Evolutionary conservation across 306 rosid species (phyloP), one percentile per base, ranked within the genome.

Genomic region (Dryas alaskensis): DNA sequence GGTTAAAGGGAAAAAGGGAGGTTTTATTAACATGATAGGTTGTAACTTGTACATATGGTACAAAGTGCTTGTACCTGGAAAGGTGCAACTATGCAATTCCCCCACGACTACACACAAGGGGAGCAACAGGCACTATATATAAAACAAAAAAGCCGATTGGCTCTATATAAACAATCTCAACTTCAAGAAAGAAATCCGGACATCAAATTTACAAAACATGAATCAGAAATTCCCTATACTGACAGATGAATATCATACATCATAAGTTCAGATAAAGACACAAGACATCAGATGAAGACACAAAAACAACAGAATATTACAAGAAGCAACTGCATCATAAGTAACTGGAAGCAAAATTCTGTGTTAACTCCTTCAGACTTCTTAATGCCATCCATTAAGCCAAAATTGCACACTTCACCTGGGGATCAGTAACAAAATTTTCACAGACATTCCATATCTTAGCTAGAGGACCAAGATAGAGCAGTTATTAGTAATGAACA

Each of bases 241-340:
- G 22, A 17, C 43, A 27, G 25, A 31, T 67, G 49, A 70, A 81
- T 47, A 60, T 65, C 72, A 47, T 67, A 79, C 76, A 60, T 69
- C 66, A 12, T 70, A 65, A 77, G 60, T 62, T 70, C 51, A 40
- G 72, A 44, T 43, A 13, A 60, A 70, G 54, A 57, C 22, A 72
- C 25, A 51, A 53, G 37, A 31, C 37, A 31, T 31, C 37, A 31
- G 37, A 31, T 14, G 1, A 73, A 73, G 43, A 73, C 22, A 72
- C 22, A 51, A 53, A 31, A 17, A 76, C 78, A 79, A 75, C 80
- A 73, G 25, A 75, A 67, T 45, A 45, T 45, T 46, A 72, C 67
- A 72, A 40, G 48, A 39, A 62, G 11, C 67, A 14, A 7, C 48
- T 58, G 51, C 25, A 7, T 62, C 65, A 43, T 19, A 40, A 14